Base-by-base conservation (phyloP, 371 early-diverging fungal species). In the Apophysomyces trapeziformis region DNA sequence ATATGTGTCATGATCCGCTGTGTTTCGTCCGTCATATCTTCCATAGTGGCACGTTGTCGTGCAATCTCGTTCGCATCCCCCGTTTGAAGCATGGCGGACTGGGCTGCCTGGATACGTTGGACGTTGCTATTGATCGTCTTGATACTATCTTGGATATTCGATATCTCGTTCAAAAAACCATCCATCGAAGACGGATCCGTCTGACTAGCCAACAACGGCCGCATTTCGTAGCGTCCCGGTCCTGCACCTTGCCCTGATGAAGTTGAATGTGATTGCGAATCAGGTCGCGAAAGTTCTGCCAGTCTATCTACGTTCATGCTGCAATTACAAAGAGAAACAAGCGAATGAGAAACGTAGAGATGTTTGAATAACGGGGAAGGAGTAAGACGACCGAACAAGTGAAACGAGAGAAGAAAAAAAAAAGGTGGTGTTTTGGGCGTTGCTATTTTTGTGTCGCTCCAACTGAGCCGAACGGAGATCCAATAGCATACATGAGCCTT, bases 261-360 rank as follows among this genome's bases (percentile, higher is more conserved):
- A 26, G 60, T 57, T 12, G 64, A 61, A 26, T 60, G 56, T 26
- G 35, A 13, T 63, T 36, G 38, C 54, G 69, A 14, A 32, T 38
- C 66, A 36, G 64, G 70, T 38, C 69, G 69, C 50, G 60, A 57
- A 56, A 83, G 74, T 47, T 83, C 83, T 39, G 75, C 76, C 45
- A 83, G 69, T 64, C 83, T 66, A 64, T 83, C 80, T 11, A 83
- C 80, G 56, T 74, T 83, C 83, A 83, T 82, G 16, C 18, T 66
- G 58, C 7, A 47, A 5, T 44, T 47, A 0, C 21, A 50, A 50
- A 50, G 9, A 8, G 21, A 50, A 21, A 7, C 16, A 50, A 50
- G 54, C 54, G 21, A 50, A 9, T 26, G 54, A 32, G 21, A 50
- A 50, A 5, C 54, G 21, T 18, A 21, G 11, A 11, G 21, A 21